Evolutionary conservation across 192 early-diverging fungal genomes (phyloP).

Genomic region (Chytriomyces sp.): DNA sequence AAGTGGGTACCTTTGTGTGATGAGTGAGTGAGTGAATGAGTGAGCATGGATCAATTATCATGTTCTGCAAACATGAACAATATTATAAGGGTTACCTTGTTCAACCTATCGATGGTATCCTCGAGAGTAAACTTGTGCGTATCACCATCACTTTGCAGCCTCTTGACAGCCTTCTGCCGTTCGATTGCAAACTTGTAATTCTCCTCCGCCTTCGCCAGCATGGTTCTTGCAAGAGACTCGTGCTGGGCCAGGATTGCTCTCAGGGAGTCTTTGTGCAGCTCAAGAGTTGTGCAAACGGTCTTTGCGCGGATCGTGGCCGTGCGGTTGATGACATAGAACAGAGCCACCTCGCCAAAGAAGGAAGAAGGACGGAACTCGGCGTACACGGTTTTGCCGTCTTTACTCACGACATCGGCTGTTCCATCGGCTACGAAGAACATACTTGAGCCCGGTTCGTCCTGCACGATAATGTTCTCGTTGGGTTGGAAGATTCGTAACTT

Average conservation of each 20-base stretch:
- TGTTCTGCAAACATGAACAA: not conserved
- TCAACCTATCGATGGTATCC: conserved; percentile 49
- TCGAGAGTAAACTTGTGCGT: conserved; percentile 48
- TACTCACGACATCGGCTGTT: conserved; percentile 55
- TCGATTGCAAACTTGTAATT: conserved; percentile 54
- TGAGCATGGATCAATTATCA: not conserved
- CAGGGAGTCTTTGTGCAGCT: conserved; percentile 56
- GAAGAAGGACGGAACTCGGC: conserved; percentile 49
- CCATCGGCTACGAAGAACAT: conserved; percentile 67
- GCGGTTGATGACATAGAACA: conserved; percentile 59
- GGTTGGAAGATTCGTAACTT: conserved; percentile 47
- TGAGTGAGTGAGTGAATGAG: not conserved
- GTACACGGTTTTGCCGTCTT: conserved; percentile 52
- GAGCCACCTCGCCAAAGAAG: conserved; percentile 64
- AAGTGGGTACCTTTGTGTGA: conserved; percentile 48
- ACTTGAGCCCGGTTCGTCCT: conserved; percentile 50
- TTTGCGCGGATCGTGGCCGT: conserved; percentile 56
- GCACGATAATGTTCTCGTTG: conserved; percentile 47
- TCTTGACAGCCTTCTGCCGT: conserved; percentile 46
- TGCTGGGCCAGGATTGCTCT: conserved; percentile 46
- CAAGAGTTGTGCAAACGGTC: conserved; percentile 52
- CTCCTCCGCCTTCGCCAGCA: conserved; percentile 52
- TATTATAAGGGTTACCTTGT: conserved; percentile 34
- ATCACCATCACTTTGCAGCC: conserved; percentile 20
- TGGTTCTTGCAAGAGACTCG: conserved; percentile 31